phyloP scores from a whole-genome alignment of 202 grass and related monocot species.

The Elaeis oleifera region DNA sequence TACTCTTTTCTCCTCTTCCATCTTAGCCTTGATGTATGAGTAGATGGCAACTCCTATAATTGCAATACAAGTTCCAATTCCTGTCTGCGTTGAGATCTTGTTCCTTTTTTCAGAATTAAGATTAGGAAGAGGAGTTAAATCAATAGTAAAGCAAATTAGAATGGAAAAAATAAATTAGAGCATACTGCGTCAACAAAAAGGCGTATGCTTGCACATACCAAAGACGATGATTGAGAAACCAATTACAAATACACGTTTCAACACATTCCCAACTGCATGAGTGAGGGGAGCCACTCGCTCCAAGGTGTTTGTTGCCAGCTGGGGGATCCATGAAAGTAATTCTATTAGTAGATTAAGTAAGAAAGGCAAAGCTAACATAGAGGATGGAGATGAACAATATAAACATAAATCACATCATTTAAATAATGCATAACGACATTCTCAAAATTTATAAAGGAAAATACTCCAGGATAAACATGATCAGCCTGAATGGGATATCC shows the following conservation, averaged over 20 bases:
- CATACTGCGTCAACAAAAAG: slow-evolving; percentile 15
- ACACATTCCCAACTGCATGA: slow-evolving; percentile 94
- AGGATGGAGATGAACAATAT: not conserved
- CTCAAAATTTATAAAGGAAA: too few relatives aligned
- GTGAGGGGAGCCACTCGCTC: slow-evolving; percentile 93
- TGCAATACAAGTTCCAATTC: slow-evolving; percentile 80
- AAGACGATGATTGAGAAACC: slow-evolving; percentile 82
- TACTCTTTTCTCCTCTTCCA: slow-evolving; percentile 97
- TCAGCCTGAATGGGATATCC: too few relatives aligned
- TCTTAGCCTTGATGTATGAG: slow-evolving; percentile 94
- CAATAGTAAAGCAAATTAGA: not conserved
- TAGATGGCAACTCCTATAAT: slow-evolving; percentile 88
- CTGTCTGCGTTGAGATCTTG: slow-evolving; percentile 84
- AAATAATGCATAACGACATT: too few relatives aligned
- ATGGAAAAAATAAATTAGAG: not conserved
- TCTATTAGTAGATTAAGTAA: too few relatives aligned
- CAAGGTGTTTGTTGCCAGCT: slow-evolving; percentile 95
- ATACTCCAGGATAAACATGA: too few relatives aligned
- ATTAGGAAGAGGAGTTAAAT: slow-evolving; percentile 13
- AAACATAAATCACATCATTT: not conserved
- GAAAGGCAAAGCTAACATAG: not conserved
- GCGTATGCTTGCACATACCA: slow-evolving; percentile 33
- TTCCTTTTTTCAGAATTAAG: slow-evolving; percentile 59
- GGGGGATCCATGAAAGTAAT: not conserved
- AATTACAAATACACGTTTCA: slow-evolving; percentile 99